Evolutionary conservation across 495 filamentous ascomycete species (phyloP), one percentile per base, ranked within the genome.

Genomic region (Penicillium silybi): DNA sequence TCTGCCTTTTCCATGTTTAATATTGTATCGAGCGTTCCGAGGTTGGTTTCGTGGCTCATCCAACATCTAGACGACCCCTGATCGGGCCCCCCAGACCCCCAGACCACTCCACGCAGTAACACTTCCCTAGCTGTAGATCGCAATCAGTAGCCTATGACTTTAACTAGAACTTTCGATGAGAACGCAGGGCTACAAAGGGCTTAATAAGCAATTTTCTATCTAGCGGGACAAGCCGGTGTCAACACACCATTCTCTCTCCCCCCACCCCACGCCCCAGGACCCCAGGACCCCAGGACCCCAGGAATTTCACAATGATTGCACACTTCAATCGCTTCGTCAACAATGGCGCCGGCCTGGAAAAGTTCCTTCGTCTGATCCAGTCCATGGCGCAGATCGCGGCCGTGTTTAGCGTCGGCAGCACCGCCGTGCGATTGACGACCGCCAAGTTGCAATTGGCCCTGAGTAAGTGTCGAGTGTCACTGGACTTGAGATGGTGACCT

Each of bases 331-430:
- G 65, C 25, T 75, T 75, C 61, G 54, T 67, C 22, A 64, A 62
- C 38, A 55, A 62, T 5, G 61, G 53, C 27, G 50, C 66, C 43
- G 85, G 83, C 4, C 72, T 87, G 13, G 85, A 88, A 56, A 80
- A 82, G 52, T 80, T 76, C 37, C 73, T 87, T 53, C 82, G 84
- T 37, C 65, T 83, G 48, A 58, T 85, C 52, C 84, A 88, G 63
- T 63, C 80, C 34, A 27, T 78, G 23, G 62, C 72, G 7, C 77
- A 80, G 47, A 74, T 84, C 52, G 64, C 74, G 19, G 62, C 71
- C 5, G 71, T 66, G 16, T 72, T 74, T 46, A 53, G 67, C 10
- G 43, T 67, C 17, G 59, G 64, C 34, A 58, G 44, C 44, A 59
- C 53, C 0, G 64, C 64, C 0, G 52, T 60, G 48, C 60, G 56